These are phyloP conservation scores for Tillandsia leiboldiana DNA, from an alignment of 176 grass and related monocot genomes.

Conservation along the genomic window DNA sequence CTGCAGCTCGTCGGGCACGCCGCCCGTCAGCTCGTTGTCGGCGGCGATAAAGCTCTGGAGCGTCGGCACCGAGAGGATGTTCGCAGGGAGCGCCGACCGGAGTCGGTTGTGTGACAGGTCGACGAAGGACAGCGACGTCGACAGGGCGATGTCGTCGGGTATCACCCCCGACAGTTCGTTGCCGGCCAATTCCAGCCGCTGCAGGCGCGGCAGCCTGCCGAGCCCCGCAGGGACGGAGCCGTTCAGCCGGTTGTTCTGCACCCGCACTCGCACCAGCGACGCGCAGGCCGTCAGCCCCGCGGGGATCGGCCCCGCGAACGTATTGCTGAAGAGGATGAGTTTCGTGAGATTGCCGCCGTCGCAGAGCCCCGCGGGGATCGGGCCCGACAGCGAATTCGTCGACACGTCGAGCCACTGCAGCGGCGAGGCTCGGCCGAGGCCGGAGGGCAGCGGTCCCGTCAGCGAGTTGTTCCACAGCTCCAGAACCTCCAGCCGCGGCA, in stretches of 20 bases:
- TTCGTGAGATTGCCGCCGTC: constrained; percentile 72
- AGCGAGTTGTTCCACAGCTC: constrained; percentile 99
- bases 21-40: constrained; percentile 72
- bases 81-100: constrained; percentile 53
- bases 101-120: constrained; percentile 88
- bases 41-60: constrained; percentile 74
- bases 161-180: constrained; percentile 79
- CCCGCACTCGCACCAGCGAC: constrained; percentile 64
- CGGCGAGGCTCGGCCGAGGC: constrained; percentile 54
- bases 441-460: constrained; percentile 51
- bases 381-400: constrained; percentile 65
- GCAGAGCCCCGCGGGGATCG: constrained; percentile 59
- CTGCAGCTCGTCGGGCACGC: constrained; percentile 58
- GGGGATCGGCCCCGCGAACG: constrained; percentile 66
- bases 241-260: constrained; percentile 80
- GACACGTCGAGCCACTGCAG: constrained; percentile 91
- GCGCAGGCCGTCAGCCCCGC: constrained; percentile 48
- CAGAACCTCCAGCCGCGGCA: constrained; percentile 60
- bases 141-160: constrained; percentile 56
- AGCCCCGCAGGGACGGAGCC: constrained; percentile 62
- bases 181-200: constrained; percentile 67
- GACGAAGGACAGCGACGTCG: constrained; percentile 81
- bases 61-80: constrained; percentile 50
- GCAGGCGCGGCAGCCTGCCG: constrained; percentile 46
- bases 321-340: constrained; percentile 95